Evolutionary conservation across 2,329 filamentous ascomycete genomes (phyloP), one percentile per base, ranked within the genome.

Genomic region (Diplodia scrobiculata): DNA sequence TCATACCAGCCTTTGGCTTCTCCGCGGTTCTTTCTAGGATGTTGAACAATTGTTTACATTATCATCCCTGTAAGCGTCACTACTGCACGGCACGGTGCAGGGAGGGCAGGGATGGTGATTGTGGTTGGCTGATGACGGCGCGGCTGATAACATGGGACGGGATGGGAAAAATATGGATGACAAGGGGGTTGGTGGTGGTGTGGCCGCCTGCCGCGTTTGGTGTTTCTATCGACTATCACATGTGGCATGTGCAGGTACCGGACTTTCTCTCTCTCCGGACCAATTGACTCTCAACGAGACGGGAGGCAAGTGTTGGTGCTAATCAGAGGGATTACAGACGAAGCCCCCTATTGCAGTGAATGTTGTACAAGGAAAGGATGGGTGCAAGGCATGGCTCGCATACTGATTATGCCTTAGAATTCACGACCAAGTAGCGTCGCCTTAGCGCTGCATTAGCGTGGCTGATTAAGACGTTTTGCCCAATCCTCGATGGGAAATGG

Each of bases 71-170:
- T 19, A n/a, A 9, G n/a, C 41, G 17, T 6, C 41, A 19, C 17
- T 10, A 19, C 50, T 17, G 27, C 27, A 14, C 55, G 38, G 54
- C 36, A 59, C 36, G 55, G 45, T 48, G 55, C 55, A 60, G 38
- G 38, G 50, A 11, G 55, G 25, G 9, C 55, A 60, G 55, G 55
- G 55, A 27, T 60, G 38, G 13, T n/a, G 41, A 7, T 45, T 17
- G n/a, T 45, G 17, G 17, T 45, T 45, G 41, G 41, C 41, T 45
- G 41, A n/a, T 45, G 41, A 45, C 17, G 41, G 41, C n/a, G 41
- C 41, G 41, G 41, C 41, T 45, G 41, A 29, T 21, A 32, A 32
- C 52, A n/a, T 19, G 32, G 29, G 52, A 34, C 34, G 52, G 25
- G 29, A 54, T 38, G 34, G 34, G 34, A 10, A 36, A 36, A 36